phyloP scores from a whole-genome alignment of 768 basidiomycete genomes.

The Pholiota conissans region DNA sequence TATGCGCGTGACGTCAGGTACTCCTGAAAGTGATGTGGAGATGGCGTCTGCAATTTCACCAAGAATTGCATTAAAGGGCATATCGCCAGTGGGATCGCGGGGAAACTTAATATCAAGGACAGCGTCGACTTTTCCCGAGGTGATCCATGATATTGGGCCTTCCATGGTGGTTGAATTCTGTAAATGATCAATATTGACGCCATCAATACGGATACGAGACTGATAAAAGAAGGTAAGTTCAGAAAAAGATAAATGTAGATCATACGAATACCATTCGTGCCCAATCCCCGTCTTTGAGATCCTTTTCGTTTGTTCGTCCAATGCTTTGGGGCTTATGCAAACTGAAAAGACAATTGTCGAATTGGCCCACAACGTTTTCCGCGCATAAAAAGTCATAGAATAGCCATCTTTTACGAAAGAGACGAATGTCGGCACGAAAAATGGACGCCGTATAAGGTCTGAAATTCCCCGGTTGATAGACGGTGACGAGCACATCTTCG shows the following conservation, averaged over 20 bases:
- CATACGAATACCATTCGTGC: conserved; percentile 74
- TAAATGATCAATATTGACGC: conserved; percentile 93
- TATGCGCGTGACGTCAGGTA: conserved; percentile 51
- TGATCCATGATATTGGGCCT: conserved; percentile 97
- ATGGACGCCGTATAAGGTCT: conserved; percentile 91
- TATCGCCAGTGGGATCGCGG: conserved; percentile 65
- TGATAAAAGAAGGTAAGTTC: conserved; percentile 26
- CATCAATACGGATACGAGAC: conserved; percentile 96
- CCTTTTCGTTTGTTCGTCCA: conserved; percentile 84
- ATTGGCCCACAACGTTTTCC: conserved; percentile 95
- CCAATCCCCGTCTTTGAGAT: conserved; percentile 82
- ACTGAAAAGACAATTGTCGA: conserved; percentile 97
- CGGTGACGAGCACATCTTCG: conserved; percentile 91
- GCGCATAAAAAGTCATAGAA: conserved; percentile 96
- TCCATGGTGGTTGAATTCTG: conserved; percentile 80
- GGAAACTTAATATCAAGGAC: conserved; percentile 99
- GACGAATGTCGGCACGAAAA: conserved; percentile 86
- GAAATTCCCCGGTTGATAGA: conserved; percentile 92
- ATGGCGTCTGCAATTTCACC: conserved; percentile 92
- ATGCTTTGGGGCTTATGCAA: conserved; percentile 96
- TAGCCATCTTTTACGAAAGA: conserved; percentile 89
- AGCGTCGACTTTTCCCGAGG: conserved; percentile 93
- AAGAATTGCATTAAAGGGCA: conserved; percentile 77
- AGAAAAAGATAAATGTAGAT: not conserved
- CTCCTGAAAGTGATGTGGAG: conserved; percentile 55